Evolutionary conservation across 1,139 yeast species (phyloP).

Genomic region (Sugiyamaella paludigena): DNA sequence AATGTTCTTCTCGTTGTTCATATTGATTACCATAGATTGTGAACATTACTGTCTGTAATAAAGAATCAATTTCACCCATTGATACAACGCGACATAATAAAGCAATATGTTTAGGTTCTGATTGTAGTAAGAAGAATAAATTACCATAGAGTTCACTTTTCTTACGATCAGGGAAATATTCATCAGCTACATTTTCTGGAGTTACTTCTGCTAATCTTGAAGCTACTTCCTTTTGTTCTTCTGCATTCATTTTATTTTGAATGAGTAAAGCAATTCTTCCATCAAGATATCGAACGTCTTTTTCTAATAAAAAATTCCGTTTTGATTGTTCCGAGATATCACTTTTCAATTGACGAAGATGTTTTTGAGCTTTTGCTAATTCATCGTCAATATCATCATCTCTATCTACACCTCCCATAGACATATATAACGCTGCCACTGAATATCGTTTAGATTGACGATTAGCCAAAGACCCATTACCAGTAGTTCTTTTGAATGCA

Average conservation of each 20-base stretch:
- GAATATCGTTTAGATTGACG: conserved; percentile 40
- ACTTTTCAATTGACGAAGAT: conserved; percentile 37
- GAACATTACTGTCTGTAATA: conserved; percentile 45
- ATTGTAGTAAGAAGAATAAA: conserved; percentile 41
- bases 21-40: conserved; percentile 46
- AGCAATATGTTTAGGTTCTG: conserved; percentile 43
- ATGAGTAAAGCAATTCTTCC: conserved; percentile 43
- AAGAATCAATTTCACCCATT: conserved; percentile 42
- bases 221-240: conserved; percentile 41
- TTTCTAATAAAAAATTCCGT: conserved; percentile 41
- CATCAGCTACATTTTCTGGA: conserved; percentile 20
- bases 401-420: conserved; percentile 40
- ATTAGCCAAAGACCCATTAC: conserved; percentile 23
- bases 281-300: conserved; percentile 43
- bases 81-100: conserved; percentile 39
- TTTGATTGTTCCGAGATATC: conserved; percentile 41
- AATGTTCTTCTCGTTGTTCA: conserved; percentile 44
- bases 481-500: conserved; percentile 13
- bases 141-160: conserved; percentile 39
- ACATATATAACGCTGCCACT: conserved; percentile 40
- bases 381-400: conserved; percentile 42
- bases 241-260: conserved; percentile 42
- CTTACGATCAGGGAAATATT: conserved; percentile 34
- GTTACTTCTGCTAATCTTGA: conserved; percentile 28
- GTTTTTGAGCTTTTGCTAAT: conserved; percentile 39